Base-by-base conservation (phyloP, 306 rosid species). In the Psophocarpus tetragonolobus region DNA sequence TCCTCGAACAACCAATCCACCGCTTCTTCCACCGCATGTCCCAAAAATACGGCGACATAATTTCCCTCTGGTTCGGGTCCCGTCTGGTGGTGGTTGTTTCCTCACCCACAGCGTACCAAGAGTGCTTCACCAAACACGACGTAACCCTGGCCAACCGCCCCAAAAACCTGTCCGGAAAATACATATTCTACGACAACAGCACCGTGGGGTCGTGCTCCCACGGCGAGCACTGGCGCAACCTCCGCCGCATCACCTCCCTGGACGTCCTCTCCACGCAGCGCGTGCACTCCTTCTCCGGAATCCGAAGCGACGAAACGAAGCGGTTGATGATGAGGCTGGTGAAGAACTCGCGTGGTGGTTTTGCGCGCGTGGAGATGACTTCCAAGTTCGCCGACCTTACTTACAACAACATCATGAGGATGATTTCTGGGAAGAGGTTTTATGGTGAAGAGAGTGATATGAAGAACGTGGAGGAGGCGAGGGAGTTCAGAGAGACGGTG, bases 191-290 rank as follows among this genome's bases (percentile, higher is more conserved):
- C 70, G 1, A 64, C 48, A 35, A 35, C 70, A 35, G 47, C 47
- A 64, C 70, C 10, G 70, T 64, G 0, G 70, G 70, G 1, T 64
- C 70, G 1, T 64, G 47, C n/a, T 64, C 48, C 70, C 45, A 64
- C 29, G 41, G 70, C n/a, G 70, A 64, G 48, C 70, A 64, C 47
- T 64, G 70, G 70, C 70, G 70, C 70, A 64, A 64, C 70, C 70
- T 64, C 47, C 70, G 70, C n/a, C 70, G 70, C 29, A 64, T 64
- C 15, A 64, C 70, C 30, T 20, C 70, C 15, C 70, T 64, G 10
- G 70, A 64, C n/a, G 70, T 64, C 0, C 70, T 64, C 17, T 64
- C 70, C 0, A 35, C 70, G 0, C 70, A 64, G n/a, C 48, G 70
- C n/a, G 45, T 64, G 8, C 70, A 64, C 70, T 64, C 70, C 9